Evolutionary conservation across 371 early-diverging fungal species (phyloP).

Genomic region (Paramicrosporidium saccamoebae): DNA sequence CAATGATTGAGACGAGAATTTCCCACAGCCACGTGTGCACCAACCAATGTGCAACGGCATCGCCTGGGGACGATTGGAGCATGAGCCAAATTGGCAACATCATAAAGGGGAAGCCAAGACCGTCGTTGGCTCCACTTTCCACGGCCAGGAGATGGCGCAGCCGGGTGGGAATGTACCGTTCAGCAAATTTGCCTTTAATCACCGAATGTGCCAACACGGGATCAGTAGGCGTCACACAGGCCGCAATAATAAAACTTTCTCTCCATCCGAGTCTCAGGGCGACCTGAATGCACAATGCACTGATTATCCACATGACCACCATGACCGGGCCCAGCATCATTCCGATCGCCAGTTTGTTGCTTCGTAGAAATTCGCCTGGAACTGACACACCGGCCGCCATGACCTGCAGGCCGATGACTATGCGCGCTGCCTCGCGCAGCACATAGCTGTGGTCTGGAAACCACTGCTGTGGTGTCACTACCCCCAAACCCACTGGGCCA

Average conservation of each 20-base stretch:
- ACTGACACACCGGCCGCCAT: conserved; percentile 52
- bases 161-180: conserved; percentile 36
- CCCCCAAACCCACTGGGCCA: too few relatives aligned
- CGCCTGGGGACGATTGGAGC: conserved; percentile 9
- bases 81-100: conserved; percentile 30
- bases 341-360: conserved; percentile 13
- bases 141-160: conserved; percentile 46
- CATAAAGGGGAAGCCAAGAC: conserved; percentile 49
- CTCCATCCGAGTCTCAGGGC: conserved; percentile 3
- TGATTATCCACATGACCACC: conserved; percentile 48
- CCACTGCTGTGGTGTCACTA: too few relatives aligned
- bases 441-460: too few relatives aligned
- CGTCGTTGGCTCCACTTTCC: conserved; percentile 54
- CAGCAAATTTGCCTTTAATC: conserved; percentile 74
- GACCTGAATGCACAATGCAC: conserved; percentile 26
- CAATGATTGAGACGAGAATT: conserved; percentile 20
- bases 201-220: conserved; percentile 77
- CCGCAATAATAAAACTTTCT: conserved; percentile 36
- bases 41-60: conserved; percentile 32
- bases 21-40: conserved; percentile 30
- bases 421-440: too few relatives aligned
- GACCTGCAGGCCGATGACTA: too few relatives aligned
- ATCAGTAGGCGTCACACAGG: conserved; percentile 79
- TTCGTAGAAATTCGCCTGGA: conserved; percentile 15
- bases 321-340: conserved; percentile 52